Conservation (phyloP, 2,329 filamentous ascomycete species). For the Niveomyces coronatus region DNA sequence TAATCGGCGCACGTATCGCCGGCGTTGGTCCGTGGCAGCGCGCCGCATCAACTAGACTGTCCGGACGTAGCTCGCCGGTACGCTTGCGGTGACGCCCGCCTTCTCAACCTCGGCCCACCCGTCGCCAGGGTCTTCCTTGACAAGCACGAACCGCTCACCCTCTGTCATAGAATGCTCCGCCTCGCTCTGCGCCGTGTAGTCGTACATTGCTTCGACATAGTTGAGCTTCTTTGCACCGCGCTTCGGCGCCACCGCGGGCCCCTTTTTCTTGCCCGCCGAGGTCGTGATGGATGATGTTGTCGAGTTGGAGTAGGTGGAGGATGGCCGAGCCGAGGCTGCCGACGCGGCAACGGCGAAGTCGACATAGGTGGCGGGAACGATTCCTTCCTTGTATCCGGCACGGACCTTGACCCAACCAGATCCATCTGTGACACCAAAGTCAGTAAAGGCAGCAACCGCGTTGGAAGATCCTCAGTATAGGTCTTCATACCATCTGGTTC, state of each 20-base stretch:
- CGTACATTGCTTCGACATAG: slow-evolving; percentile 88
- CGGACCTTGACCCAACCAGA: slow-evolving; percentile 86
- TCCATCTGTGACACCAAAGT: slow-evolving; percentile 51
- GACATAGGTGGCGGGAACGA: slow-evolving; percentile 81
- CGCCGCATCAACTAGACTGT: slow-evolving; percentile 42
- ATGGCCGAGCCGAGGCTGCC: slow-evolving; percentile 47
- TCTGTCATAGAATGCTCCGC: slow-evolving; percentile 83
- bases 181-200: slow-evolving; percentile 78
- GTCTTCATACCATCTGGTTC: slow-evolving; percentile 72
- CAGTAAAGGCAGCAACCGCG: neutral
- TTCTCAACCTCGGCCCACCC: slow-evolving; percentile 97
- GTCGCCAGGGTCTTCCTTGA: slow-evolving; percentile 80
- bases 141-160: slow-evolving; percentile 83
- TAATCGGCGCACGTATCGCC: neutral
- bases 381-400: slow-evolving; percentile 62
- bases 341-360: slow-evolving; percentile 48
- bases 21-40: slow-evolving; percentile 1
- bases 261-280: slow-evolving; percentile 62
- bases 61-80: slow-evolving; percentile 89
- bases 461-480: neutral
- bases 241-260: slow-evolving; percentile 81
- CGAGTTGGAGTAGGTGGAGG: slow-evolving; percentile 70
- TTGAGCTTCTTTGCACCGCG: slow-evolving; percentile 87
- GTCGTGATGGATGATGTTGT: slow-evolving; percentile 24
- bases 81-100: slow-evolving; percentile 74